Evolutionary conservation across 1,139 yeast species (phyloP).

Genomic region (Eremothecium cymbalariae): DNA sequence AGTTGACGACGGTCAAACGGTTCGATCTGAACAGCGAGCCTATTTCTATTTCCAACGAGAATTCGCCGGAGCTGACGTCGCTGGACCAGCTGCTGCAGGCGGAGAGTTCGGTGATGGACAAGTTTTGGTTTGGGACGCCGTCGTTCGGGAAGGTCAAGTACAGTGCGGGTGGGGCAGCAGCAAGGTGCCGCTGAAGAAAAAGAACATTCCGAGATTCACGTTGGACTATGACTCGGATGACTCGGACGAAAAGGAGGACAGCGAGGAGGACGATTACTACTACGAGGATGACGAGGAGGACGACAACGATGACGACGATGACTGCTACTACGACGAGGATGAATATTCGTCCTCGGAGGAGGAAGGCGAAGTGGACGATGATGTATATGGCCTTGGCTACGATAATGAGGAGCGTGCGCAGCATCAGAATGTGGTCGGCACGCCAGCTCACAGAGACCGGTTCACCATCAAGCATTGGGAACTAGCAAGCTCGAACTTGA

Average conservation of each 20-base stretch:
- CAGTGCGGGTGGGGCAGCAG: too few species aligned
- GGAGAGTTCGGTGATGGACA: slow-evolving; percentile 9
- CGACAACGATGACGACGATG: slow-evolving; percentile 7
- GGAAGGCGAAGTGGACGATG: too few species aligned
- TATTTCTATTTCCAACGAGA: slow-evolving; percentile 26
- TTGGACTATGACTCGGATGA: slow-evolving; percentile 9
- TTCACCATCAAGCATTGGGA: slow-evolving; percentile 8
- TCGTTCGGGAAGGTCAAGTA: slow-evolving; percentile 5
- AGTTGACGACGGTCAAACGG: slow-evolving; percentile 28
- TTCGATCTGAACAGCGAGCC: slow-evolving; percentile 27
- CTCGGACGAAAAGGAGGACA: slow-evolving; percentile 7
- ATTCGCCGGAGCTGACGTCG: slow-evolving; percentile 22
- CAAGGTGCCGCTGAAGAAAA: slow-evolving; percentile 8
- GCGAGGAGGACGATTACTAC: slow-evolving; percentile 8
- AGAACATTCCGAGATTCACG: slow-evolving; percentile 7
- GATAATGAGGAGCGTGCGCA: too few species aligned
- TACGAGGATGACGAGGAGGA: slow-evolving; percentile 9
- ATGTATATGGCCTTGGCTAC: too few species aligned
- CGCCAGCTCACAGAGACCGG: slow-evolving; percentile 7
- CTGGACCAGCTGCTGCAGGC: slow-evolving; percentile 7
- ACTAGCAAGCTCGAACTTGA: slow-evolving; percentile 6
- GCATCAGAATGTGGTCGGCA: slow-evolving; percentile 1
- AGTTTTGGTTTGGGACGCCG: slow-evolving; percentile 14
- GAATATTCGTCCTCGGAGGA: too few species aligned
- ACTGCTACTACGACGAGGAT: not conserved